Conservation (phyloP, 2,329 filamentous ascomycete genomes). For the Orbilia brochopaga region DNA sequence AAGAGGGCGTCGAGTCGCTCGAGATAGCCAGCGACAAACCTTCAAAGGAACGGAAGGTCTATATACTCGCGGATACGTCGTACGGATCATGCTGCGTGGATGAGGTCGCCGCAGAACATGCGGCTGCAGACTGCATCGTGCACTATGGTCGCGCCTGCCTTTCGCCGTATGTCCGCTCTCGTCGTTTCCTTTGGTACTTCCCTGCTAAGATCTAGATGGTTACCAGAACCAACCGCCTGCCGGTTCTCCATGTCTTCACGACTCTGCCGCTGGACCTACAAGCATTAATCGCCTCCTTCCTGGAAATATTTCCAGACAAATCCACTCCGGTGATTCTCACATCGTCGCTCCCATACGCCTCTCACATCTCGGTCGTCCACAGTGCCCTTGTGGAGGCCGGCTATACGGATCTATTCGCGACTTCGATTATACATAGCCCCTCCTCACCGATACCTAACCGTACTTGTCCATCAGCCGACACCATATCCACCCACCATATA, state of each 20-base stretch:
- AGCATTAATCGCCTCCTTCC: slow-evolving; percentile 68
- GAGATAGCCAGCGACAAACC: slow-evolving; percentile 13
- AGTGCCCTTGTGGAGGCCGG: slow-evolving; percentile 66
- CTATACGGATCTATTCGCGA: slow-evolving; percentile 73
- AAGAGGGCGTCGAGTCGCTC: slow-evolving; percentile 32
- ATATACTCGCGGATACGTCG: slow-evolving; percentile 91
- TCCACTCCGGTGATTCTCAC: slow-evolving; percentile 74
- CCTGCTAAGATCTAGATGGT: not conserved
- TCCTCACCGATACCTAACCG: slow-evolving; percentile 84
- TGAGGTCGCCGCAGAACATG: slow-evolving; percentile 93
- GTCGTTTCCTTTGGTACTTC: not conserved
- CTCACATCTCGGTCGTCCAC: slow-evolving; percentile 70
- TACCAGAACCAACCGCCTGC: slow-evolving; percentile 51
- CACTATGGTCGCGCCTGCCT: slow-evolving; percentile 94
- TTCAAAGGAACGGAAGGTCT: slow-evolving; percentile 61
- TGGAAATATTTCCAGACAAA: slow-evolving; percentile 70
- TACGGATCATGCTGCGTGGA: slow-evolving; percentile 98
- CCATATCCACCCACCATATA: slow-evolving; percentile 60
- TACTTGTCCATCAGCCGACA: slow-evolving; percentile 63
- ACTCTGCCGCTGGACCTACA: slow-evolving; percentile 70
- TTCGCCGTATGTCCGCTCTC: slow-evolving; percentile 75
- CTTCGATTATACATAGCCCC: slow-evolving; percentile 77
- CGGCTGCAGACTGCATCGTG: slow-evolving; percentile 85
- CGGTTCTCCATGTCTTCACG: slow-evolving; percentile 62
- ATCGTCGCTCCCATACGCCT: slow-evolving; percentile 85